Conservation (phyloP, 2,329 filamentous ascomycete genomes). For the Colletotrichum sp. region DNA sequence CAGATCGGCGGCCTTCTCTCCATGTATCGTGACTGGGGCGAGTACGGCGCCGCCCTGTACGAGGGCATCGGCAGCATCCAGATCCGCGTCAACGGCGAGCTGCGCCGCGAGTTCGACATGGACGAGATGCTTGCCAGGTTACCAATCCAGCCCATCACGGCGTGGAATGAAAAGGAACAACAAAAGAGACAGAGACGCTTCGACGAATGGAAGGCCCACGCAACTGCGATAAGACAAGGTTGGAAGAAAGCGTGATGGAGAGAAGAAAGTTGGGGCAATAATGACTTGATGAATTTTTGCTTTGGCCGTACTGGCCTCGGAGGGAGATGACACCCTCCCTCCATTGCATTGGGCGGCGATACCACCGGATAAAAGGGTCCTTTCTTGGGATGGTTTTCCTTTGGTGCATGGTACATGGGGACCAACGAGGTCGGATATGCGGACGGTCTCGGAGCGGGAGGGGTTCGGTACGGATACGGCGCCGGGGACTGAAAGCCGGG, state of each 20-base stretch:
- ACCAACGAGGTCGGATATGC: neutral
- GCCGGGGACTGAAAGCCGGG: neutral
- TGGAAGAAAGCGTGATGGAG: conserved; percentile 6
- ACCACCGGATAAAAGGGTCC: conserved; percentile 12
- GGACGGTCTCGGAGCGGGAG: neutral
- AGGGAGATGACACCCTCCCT: neutral
- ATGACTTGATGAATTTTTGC: conserved; percentile 15
- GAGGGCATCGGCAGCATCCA: conserved; percentile 21
- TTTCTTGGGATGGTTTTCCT: neutral
- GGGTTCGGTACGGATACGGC: neutral
- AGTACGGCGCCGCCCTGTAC: conserved; percentile 18
- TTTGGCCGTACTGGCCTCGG: conserved; percentile 5
- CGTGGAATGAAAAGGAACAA: conserved; percentile 14
- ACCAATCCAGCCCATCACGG: conserved; percentile 17
- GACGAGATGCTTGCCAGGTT: conserved; percentile 21
- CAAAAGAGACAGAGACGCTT: conserved; percentile 12
- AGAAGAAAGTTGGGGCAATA: neutral
- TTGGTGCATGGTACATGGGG: conserved; percentile 9
- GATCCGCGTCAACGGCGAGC: conserved; percentile 22
- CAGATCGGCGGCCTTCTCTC: conserved; percentile 19
- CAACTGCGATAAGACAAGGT: neutral
- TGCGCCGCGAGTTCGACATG: conserved; percentile 18
- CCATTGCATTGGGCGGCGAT: conserved; percentile 15
- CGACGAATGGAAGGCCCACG: conserved; percentile 20
- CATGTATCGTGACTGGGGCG: conserved; percentile 19